Conservation (phyloP, 2,329 filamentous ascomycete genomes). For the Claviceps cyperi region DNA sequence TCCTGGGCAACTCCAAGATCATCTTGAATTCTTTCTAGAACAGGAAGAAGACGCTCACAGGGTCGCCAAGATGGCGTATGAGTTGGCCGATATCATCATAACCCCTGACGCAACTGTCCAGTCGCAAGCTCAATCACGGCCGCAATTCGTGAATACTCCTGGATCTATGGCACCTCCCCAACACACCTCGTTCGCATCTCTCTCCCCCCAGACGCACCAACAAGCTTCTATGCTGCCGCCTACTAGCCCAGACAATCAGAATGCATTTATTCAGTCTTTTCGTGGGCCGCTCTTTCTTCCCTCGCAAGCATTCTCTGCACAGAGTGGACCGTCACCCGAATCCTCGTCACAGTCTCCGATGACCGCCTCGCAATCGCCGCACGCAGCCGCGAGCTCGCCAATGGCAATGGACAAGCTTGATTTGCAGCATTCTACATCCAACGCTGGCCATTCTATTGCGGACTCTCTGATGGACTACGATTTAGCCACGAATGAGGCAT, state of each 20-base stretch:
- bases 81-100: constrained; percentile 34
- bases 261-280: constrained; percentile 16
- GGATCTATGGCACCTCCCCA: constrained; percentile 13
- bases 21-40: constrained; percentile 50
- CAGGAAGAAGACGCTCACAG: constrained; percentile 40
- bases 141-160: constrained; percentile 14
- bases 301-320: constrained; percentile 16
- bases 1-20: constrained; percentile 47
- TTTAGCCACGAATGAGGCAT: constrained; percentile 15
- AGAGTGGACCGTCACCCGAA: constrained; percentile 18
- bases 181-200: constrained; percentile 18
- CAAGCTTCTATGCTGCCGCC: constrained; percentile 12
- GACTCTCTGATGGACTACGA: constrained; percentile 29
- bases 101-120: constrained; percentile 15
- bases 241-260: constrained; percentile 11
- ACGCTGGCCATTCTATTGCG: constrained; percentile 11
- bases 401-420: constrained; percentile 21
- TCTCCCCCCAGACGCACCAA: constrained; percentile 19
- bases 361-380: constrained; percentile 18
- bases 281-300: constrained; percentile 20
- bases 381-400: constrained; percentile 14
- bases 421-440: constrained; percentile 17
- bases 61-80: constrained; percentile 44
- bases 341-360: constrained; percentile 19
- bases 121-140: constrained; percentile 3